Base-by-base conservation (phyloP, 805 yeast species). In the Pichia kluyveri region DNA sequence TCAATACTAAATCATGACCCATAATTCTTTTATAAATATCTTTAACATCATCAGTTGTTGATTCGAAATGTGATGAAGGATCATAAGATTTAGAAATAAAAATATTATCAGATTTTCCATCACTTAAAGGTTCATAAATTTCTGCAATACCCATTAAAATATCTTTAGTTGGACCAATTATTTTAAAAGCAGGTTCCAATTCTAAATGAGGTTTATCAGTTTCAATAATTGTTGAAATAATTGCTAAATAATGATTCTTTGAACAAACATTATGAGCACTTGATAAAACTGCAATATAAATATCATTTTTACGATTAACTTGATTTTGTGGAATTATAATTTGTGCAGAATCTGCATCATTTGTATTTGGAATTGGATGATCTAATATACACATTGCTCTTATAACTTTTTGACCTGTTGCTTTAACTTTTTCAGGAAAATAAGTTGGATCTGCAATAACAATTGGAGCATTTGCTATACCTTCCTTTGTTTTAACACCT, bases 361-460 rank as follows among this genome's bases (percentile, higher is more conserved):
- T 71, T 8, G 96, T 87, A 61, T 78, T 77, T 40, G 96, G 86
- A 45, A 93, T 75, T 34, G 96, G 95, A 61, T 89, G 96, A 59
- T 90, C 84, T 61, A 93, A 71, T 51, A 93, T 77, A 65, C 98
- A 89, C 73, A 93, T 76, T 44, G 93, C 93, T 59, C 95, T 77
- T 54, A 86, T 83, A 46, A 86, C 93, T 60, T 71, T 79, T 54
- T 77, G 73, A 38, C 91, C 93, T 5, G 87, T 80, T 63, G 80
- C 73, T 59, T 75, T 73, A 42, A 86, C 93, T 62, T 75, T 79
- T 43, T 80, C 82, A 4, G 97, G 96, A 80, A 93, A 93, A 62
- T 93, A 93, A 18, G 98, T 91, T 50, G 99, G 99, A 66, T 93
- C 99, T 27, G 96, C 96, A 69, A 93, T 89, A 36, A 93, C 95